Percentiles rank a stretch among this genome's conserved stretches.
Conservation (phyloP, 2,329 filamentous ascomycete genomes). For the Pseudovirgaria hyperparasitica region DNA sequence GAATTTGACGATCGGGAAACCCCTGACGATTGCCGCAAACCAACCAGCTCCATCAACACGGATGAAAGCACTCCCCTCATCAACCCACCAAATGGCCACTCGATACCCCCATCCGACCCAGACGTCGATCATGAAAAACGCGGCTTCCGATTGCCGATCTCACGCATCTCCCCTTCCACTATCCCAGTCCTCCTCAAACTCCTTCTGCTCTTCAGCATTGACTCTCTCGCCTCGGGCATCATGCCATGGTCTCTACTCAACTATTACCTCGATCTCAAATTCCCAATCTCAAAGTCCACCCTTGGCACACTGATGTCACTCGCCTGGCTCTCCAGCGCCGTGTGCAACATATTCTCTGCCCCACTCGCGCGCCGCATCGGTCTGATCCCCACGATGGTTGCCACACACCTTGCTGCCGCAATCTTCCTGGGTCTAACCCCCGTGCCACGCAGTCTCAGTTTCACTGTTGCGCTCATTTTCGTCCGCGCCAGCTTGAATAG, state of each 20-base stretch:
- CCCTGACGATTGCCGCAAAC: no score
- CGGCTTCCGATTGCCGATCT: conserved; percentile 23
- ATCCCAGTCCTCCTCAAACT: conserved; percentile 45
- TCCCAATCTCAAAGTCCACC: conserved; percentile 37
- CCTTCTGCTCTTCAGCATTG: conserved; percentile 54
- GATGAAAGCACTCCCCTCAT: no score
- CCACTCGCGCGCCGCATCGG: conserved; percentile 54
- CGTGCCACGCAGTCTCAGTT: conserved; percentile 4
- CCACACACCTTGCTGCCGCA: conserved; percentile 22
- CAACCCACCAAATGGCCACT: no score
- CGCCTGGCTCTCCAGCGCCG: conserved; percentile 28
- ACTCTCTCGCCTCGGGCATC: conserved; percentile 59
- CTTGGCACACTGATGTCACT: conserved; percentile 42
- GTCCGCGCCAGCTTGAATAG: conserved; percentile 18
- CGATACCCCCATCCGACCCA: no score
- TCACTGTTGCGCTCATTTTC: conserved; percentile 19
- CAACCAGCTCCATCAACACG: no score
- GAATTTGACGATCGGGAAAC: conserved; percentile 14
- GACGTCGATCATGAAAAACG: no score
- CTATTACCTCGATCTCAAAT: conserved; percentile 45
- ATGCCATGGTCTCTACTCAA: conserved; percentile 40
- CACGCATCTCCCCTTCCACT: conserved; percentile 45
- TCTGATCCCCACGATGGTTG: conserved; percentile 33
- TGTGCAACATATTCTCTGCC: conserved; percentile 38
- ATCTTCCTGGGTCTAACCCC: conserved; percentile 21